Percentiles rank a stretch among this genome's conserved stretches.
phyloP scores from a whole-genome alignment of 2,329 filamentous ascomycete species.

The Fusarium keratoplasticum region DNA sequence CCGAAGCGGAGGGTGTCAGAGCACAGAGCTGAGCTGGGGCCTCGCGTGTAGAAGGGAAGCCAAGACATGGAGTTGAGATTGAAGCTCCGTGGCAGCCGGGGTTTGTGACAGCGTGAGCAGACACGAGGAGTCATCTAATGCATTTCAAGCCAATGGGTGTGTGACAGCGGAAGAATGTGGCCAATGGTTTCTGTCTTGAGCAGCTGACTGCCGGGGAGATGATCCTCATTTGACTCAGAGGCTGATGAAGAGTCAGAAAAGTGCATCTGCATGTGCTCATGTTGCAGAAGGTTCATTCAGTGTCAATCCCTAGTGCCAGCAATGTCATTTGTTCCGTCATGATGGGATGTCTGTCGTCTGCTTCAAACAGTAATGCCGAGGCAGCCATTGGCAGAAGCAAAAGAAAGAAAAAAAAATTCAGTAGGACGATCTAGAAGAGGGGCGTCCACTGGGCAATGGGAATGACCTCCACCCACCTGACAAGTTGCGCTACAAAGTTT shows the following conservation, averaged over 20 bases:
- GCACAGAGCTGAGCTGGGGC: neutral
- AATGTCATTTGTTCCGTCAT: neutral
- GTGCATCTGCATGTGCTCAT: slow-evolving; percentile 26
- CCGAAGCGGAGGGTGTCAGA: neutral
- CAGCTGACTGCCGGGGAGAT: slow-evolving; percentile 28
- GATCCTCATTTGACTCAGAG: slow-evolving; percentile 37
- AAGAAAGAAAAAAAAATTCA: slow-evolving; percentile 20
- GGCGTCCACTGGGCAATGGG: slow-evolving; percentile 30
- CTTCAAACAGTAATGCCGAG: slow-evolving; percentile 34
- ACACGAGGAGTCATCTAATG: slow-evolving; percentile 33
- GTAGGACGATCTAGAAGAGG: slow-evolving; percentile 25
- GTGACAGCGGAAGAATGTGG: slow-evolving; percentile 24
- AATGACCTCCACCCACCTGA: slow-evolving; percentile 16
- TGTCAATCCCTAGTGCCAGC: neutral
- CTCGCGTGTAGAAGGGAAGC: slow-evolving; percentile 25
- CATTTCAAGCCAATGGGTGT: slow-evolving; percentile 24
- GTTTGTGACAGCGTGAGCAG: slow-evolving; percentile 31
- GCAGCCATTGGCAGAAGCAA: slow-evolving; percentile 34
- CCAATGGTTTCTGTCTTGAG: slow-evolving; percentile 24
- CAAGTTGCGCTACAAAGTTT: slow-evolving; percentile 24
- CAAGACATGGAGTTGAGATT: slow-evolving; percentile 7
- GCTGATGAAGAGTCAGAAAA: slow-evolving; percentile 18
- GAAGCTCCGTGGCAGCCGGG: slow-evolving; percentile 32
- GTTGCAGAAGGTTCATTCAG: slow-evolving; percentile 20
- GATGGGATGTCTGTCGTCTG: neutral